Evolutionary conservation across 2,329 filamentous ascomycete species (phyloP).

Genomic region (Xylaria digitata): DNA sequence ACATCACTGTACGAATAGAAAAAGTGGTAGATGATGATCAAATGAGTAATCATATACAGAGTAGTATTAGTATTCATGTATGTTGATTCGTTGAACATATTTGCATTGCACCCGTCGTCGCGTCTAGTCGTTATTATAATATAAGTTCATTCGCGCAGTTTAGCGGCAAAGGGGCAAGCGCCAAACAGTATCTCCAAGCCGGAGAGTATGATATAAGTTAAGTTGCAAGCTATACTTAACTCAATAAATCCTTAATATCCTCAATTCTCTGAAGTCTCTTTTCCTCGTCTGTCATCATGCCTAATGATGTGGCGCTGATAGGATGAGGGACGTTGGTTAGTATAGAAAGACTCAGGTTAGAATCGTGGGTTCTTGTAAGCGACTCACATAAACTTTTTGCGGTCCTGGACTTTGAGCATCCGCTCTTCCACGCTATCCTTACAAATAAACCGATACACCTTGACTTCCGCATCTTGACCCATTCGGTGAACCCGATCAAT

Average conservation of each 20-base stretch:
- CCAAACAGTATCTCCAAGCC: slow-evolving; percentile 5
- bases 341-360: background rate
- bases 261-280: slow-evolving; percentile 91
- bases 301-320: slow-evolving; percentile 85
- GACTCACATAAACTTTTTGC: slow-evolving; percentile 94
- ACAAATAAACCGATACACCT: slow-evolving; percentile 88
- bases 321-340: slow-evolving; percentile 12
- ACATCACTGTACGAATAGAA: background rate
- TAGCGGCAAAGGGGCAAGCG: background rate
- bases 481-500: slow-evolving; percentile 98
- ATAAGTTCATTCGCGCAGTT: background rate
- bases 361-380: slow-evolving; percentile 31
- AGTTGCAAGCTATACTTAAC: slow-evolving; percentile 53
- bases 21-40: background rate
- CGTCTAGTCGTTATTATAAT: background rate
- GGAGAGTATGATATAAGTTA: background rate
- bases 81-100: background rate
- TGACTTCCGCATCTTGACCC: slow-evolving; percentile 89
- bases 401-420: slow-evolving; percentile 92
- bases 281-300: slow-evolving; percentile 95
- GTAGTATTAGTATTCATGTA: background rate
- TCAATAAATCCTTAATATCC: slow-evolving; percentile 91
- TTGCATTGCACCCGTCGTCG: background rate
- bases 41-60: background rate
- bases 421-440: slow-evolving; percentile 92